phyloP scores from a whole-genome alignment of 352 stramenopile genomes.

The Globisporangium middletonii region DNA sequence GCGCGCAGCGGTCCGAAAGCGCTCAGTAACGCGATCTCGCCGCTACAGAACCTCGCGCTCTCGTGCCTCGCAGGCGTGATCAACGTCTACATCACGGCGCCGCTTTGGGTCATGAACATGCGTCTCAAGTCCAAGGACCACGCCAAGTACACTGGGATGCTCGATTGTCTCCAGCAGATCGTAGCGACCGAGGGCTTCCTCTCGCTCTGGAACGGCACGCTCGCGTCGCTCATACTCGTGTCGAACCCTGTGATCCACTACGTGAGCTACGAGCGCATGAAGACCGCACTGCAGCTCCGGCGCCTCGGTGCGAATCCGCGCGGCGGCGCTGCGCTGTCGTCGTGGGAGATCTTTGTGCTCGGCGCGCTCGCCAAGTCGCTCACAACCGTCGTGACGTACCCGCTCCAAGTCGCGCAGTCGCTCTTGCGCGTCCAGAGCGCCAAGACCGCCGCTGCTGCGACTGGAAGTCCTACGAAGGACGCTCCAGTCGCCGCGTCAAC shows the following conservation, averaged over 20 bases:
- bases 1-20: slow-evolving; percentile 12
- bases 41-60: slow-evolving; percentile 51
- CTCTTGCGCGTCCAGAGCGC: slow-evolving; percentile 73
- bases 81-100: slow-evolving; percentile 78
- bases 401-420: slow-evolving; percentile 91
- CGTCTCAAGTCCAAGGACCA: slow-evolving; percentile 86
- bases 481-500: background rate
- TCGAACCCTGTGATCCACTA: slow-evolving; percentile 96
- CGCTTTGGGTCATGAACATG: slow-evolving; percentile 93
- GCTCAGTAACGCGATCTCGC: slow-evolving; percentile 35
- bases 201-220: slow-evolving; percentile 90
- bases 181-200: slow-evolving; percentile 64
- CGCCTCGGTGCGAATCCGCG: slow-evolving; percentile 13
- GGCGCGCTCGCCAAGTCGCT: slow-evolving; percentile 90
- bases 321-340: slow-evolving; percentile 32
- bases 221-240: slow-evolving; percentile 90
- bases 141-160: slow-evolving; percentile 48
- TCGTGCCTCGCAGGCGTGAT: slow-evolving; percentile 81
- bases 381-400: slow-evolving; percentile 92
- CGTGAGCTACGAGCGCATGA: slow-evolving; percentile 92
- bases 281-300: slow-evolving; percentile 54
- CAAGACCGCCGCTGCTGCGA: slow-evolving; percentile 8
- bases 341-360: slow-evolving; percentile 88
- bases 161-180: slow-evolving; percentile 53
- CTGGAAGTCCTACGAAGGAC: background rate